These are phyloP conservation scores for Ophiostoma quercus DNA, from an alignment of 2,329 filamentous ascomycete genomes.

Conservation along the genomic window DNA sequence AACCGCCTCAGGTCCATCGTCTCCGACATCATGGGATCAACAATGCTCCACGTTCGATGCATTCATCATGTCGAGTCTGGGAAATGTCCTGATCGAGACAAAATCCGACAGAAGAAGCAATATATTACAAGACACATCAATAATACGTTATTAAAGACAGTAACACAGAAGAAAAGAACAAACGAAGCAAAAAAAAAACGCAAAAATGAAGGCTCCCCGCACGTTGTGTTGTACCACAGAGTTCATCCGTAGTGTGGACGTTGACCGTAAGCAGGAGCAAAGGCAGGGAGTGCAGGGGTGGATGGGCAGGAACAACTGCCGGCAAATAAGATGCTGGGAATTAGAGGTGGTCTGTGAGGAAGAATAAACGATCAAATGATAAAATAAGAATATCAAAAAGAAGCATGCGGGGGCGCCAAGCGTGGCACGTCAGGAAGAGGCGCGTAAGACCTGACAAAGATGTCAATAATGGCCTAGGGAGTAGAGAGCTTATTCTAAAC, in stretches of 20 bases:
- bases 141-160: not conserved
- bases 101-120: not conserved
- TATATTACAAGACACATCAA: not conserved
- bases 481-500: not conserved
- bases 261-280: not conserved
- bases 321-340: conserved; percentile 16
- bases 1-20: not conserved
- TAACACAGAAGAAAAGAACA: not conserved
- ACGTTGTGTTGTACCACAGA: not conserved
- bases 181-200: not conserved
- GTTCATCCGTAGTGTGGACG: not conserved
- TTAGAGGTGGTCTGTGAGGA: not conserved
- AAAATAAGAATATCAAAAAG: not conserved
- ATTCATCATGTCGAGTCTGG: conserved; percentile 1
- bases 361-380: not conserved
- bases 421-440: not conserved
- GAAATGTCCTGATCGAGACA: not conserved
- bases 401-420: conserved; percentile 11
- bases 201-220: not conserved
- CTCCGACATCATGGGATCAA: conserved; percentile 9
- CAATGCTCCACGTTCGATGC: conserved; percentile 7
- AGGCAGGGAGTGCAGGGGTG: not conserved
- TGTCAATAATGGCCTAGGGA: not conserved
- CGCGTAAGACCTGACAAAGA: conserved; percentile 11
- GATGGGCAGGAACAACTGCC: conserved; percentile 10